Evolutionary conservation across 1,284 basidiomycete genomes (phyloP).

Genomic region (Fistulina hepatica): DNA sequence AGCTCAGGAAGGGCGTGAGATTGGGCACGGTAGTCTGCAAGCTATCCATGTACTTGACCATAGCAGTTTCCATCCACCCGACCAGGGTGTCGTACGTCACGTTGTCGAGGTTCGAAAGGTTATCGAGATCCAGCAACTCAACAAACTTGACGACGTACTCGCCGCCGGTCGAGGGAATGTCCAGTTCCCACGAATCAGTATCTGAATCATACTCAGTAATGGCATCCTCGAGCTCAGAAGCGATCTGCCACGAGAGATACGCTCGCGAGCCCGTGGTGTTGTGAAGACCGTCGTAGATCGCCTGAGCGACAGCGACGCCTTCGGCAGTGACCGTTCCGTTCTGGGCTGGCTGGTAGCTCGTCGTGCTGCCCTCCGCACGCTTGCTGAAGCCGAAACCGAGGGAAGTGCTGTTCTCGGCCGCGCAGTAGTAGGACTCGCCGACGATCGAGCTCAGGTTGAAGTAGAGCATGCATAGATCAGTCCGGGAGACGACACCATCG

Average conservation of each 20-base stretch:
- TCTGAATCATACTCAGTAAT: slow-evolving; percentile 1
- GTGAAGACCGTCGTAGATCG: slow-evolving; percentile 4
- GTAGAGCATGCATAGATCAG: slow-evolving; percentile 19
- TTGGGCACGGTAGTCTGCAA: slow-evolving; percentile 13
- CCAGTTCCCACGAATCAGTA: background rate
- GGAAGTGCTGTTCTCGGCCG: background rate
- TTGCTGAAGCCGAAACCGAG: too few species aligned
- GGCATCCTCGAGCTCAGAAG: slow-evolving; percentile 5
- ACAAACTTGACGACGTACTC: background rate
- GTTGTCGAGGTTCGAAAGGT: background rate
- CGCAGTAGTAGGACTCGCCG: too few species aligned
- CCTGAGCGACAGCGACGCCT: too few species aligned
- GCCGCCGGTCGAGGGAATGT: background rate
- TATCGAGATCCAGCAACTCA: background rate
- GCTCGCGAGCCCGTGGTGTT: slow-evolving; percentile 6
- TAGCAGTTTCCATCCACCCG: background rate
- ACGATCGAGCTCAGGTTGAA: slow-evolving; percentile 19
- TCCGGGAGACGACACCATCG: slow-evolving; percentile 25
- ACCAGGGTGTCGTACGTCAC: background rate
- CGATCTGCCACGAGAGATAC: slow-evolving; percentile 8
- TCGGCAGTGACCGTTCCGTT: slow-evolving; percentile 3
- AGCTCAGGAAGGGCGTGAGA: slow-evolving; percentile 6
- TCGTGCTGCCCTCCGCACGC: background rate
- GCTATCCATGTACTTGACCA: slow-evolving; percentile 3
- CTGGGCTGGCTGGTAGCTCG: slow-evolving; percentile 8